These are phyloP conservation scores for Dictyostelium brefeldianum DNA, from an alignment of 78 protist genomes.

Conservation along the genomic window DNA sequence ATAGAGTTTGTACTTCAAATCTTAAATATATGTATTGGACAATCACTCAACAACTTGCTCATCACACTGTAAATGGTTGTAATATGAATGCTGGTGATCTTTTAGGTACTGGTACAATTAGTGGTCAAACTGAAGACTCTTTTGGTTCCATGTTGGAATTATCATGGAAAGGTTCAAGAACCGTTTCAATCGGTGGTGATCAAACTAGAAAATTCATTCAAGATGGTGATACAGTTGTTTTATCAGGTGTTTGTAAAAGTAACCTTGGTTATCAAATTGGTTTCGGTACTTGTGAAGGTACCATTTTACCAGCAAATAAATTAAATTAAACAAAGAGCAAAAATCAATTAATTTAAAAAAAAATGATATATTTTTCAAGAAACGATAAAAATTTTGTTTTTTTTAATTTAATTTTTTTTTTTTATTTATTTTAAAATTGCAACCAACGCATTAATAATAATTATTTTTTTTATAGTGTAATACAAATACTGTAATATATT, in stretches of 20 bases:
- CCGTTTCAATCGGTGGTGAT: conserved; percentile 59
- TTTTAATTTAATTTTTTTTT: neutral
- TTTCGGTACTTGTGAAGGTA: conserved; percentile 88
- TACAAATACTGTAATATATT: neutral
- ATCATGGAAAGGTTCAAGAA: conserved; percentile 91
- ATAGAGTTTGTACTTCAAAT: conserved; percentile 68
- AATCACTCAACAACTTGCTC: conserved; percentile 94
- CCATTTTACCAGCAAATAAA: conserved; percentile 75
- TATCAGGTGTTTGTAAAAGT: conserved; percentile 87
- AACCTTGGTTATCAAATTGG: conserved; percentile 92
- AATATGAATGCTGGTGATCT: conserved; percentile 94
- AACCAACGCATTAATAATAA: too few relatives aligned
- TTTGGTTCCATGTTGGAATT: conserved; percentile 94
- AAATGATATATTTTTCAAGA: too few relatives aligned
- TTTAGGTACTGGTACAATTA: conserved; percentile 95
- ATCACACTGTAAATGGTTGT: conserved; percentile 95
- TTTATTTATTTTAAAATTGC: neutral
- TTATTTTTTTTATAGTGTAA: neutral
- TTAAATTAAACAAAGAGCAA: neutral
- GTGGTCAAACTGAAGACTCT: conserved; percentile 89
- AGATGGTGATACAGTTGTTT: conserved; percentile 91
- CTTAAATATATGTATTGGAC: conserved; percentile 94
- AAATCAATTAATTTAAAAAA: too few relatives aligned
- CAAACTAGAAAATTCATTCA: conserved; percentile 87
- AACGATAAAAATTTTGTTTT: neutral